Evolutionary conservation across 371 early-diverging fungal species (phyloP).

Genomic region (Lichtheimia corymbifera): DNA sequence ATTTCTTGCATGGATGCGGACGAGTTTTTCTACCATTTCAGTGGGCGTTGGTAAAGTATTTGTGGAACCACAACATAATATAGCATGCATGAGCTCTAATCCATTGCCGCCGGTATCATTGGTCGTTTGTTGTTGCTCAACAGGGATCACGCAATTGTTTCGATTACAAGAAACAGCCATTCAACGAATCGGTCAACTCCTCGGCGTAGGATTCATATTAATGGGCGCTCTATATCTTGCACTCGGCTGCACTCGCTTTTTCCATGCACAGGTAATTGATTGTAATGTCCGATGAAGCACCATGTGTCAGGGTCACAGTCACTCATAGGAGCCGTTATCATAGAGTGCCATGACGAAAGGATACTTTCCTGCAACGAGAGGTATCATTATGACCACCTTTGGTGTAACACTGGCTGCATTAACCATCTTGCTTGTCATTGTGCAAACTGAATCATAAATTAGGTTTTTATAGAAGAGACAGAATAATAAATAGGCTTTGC

Average conservation of each 20-base stretch:
- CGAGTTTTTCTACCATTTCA: slow-evolving; percentile 3
- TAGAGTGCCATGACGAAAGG: slow-evolving; percentile 6
- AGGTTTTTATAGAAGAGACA: no score
- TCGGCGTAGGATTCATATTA: background rate
- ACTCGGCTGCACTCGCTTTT: background rate
- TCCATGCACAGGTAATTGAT: background rate
- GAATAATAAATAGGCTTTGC: no score
- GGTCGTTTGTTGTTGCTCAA: background rate
- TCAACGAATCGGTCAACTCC: background rate
- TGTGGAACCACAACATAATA: background rate
- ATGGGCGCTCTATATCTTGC: background rate
- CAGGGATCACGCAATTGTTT: slow-evolving; percentile 7
- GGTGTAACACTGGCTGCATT: background rate
- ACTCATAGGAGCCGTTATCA: background rate
- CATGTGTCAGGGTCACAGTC: no score
- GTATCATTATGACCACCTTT: background rate
- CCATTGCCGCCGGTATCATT: background rate
- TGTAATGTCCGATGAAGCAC: no score
- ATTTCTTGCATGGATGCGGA: slow-evolving; percentile 6
- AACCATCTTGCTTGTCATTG: background rate
- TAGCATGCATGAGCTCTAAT: background rate
- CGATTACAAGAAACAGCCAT: background rate
- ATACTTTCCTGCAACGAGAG: slow-evolving; percentile 5
- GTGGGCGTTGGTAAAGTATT: background rate
- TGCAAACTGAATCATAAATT: background rate